Percentiles rank a stretch among this genome's conserved stretches.
phyloP scores from a whole-genome alignment of 495 filamentous ascomycete species.

The Xylaria sp. region DNA sequence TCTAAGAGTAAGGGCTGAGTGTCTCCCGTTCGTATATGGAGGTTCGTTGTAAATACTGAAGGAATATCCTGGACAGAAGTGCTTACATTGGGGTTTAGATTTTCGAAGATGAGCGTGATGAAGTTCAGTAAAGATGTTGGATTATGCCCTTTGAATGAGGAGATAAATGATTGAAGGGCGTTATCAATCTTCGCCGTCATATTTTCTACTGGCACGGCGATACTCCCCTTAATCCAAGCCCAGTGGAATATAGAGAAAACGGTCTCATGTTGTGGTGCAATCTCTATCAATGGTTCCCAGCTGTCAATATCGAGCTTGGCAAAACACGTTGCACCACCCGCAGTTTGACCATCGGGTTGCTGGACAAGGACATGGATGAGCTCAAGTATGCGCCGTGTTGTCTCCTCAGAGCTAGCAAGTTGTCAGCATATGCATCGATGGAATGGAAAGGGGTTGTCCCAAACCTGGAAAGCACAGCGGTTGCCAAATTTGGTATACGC shows the following conservation, averaged over 20 bases:
- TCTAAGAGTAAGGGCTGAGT: not conserved
- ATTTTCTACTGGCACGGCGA: conserved; percentile 21
- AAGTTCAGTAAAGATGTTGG: conserved; percentile 58
- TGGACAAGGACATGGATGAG: conserved; percentile 58
- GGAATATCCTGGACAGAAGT: not conserved
- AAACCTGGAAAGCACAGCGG: conserved; percentile 61
- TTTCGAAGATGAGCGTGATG: conserved; percentile 51
- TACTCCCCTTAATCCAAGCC: conserved; percentile 55
- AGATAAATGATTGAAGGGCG: conserved; percentile 51
- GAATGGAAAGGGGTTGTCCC: conserved; percentile 10
- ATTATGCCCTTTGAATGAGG: conserved; percentile 58
- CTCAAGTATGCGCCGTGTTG: conserved; percentile 58
- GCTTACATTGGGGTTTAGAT: conserved; percentile 50
- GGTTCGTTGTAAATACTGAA: not conserved
- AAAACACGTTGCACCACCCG: conserved; percentile 55
- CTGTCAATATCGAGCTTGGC: conserved; percentile 49
- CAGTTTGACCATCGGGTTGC: conserved; percentile 36
- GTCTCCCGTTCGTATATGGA: not conserved
- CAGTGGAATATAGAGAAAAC: conserved; percentile 59
- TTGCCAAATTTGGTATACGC: conserved; percentile 58
- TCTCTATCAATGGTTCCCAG: conserved; percentile 57
- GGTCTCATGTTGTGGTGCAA: conserved; percentile 57
- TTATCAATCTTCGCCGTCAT: conserved; percentile 52
- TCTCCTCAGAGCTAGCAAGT: conserved; percentile 54
- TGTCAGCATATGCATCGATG: conserved; percentile 31